Base-by-base conservation (phyloP, 768 basidiomycete species). In the Xanthoconium stramineum region DNA sequence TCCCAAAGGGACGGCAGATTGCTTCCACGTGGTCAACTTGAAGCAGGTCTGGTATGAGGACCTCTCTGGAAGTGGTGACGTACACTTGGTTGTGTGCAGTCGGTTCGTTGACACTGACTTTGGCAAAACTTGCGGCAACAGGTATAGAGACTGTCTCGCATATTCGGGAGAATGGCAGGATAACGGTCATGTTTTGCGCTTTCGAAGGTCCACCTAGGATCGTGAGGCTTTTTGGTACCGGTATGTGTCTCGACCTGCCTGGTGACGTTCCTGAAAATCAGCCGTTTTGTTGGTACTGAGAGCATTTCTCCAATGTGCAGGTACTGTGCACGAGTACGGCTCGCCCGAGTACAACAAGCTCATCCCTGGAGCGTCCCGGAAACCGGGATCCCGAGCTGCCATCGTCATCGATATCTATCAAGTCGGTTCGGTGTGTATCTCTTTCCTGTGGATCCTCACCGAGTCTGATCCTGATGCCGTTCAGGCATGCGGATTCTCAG, bases 31-130 rank as follows among this genome's bases (percentile, higher is more conserved):
- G 57, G 75, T 78, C 17, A 74, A 83, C 53, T 67, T 76, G 9
- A 79, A 71, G 49, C 73, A 68, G 48, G 84, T 85, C 3, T 88
- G 86, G 86, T 89, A 89, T 61, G 83, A 89, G 61, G 87, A 88
- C 67, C 71, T 87, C 19, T 80, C 80, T 8, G 87, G 87, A 9
- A 83, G 83, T 58, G 85, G 86, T 85, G n/a, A n/a, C n/a, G n/a
- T n/a, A n/a, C n/a, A n/a, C n/a, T n/a, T n/a, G n/a, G n/a, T n/a
- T n/a, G n/a, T n/a, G n/a, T n/a, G n/a, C n/a, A n/a, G n/a, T n/a
- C n/a, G n/a, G n/a, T n/a, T n/a, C n/a, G n/a, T n/a, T n/a, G n/a
- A n/a, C n/a, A n/a, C n/a, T n/a, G n/a, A n/a, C n/a, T n/a, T n/a
- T n/a, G n/a, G n/a, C n/a, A n/a, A n/a, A n/a, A n/a, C n/a, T n/a